Conservation (phyloP, 306 rosid species). For the Biancaea sappan region DNA sequence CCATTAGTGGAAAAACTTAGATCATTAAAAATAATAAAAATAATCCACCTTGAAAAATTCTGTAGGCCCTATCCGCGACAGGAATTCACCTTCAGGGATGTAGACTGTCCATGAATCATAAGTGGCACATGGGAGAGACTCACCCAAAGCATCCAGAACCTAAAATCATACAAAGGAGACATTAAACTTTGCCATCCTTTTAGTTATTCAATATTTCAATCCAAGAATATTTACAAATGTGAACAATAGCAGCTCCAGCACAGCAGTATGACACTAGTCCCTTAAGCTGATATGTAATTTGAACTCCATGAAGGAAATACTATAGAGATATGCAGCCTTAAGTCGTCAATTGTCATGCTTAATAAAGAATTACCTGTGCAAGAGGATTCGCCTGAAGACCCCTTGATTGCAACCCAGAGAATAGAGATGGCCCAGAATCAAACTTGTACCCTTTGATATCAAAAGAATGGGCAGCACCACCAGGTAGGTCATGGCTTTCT, state of each 20-base stretch:
- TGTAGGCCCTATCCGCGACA: conserved; percentile 92
- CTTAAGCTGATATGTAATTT: neutral
- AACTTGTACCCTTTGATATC: conserved; percentile 72
- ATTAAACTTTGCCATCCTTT: neutral
- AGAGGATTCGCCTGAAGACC: conserved; percentile 97
- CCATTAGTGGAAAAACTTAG: neutral
- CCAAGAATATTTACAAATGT: neutral
- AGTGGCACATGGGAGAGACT: conserved; percentile 71
- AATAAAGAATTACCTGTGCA: conserved; percentile 51
- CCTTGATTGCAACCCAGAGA: conserved; percentile 88
- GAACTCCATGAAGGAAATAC: neutral
- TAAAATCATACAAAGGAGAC: conserved; percentile 28
- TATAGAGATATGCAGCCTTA: neutral
- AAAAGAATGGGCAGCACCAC: conserved; percentile 94
- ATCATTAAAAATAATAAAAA: neutral
- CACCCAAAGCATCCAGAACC: conserved; percentile 90
- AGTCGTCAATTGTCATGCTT: neutral
- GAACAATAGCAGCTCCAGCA: neutral
- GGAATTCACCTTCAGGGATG: conserved; percentile 84
- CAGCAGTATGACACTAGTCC: neutral
- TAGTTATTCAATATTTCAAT: neutral
- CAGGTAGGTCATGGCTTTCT: conserved; percentile 85
- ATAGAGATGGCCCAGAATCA: conserved; percentile 90
- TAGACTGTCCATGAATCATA: conserved; percentile 98
- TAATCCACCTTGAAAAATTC: conserved; percentile 74